Percentiles rank a stretch among this genome's conserved stretches.
phyloP scores from a whole-genome alignment of 2,329 filamentous ascomycete species.

The Ramularia endophylla region DNA sequence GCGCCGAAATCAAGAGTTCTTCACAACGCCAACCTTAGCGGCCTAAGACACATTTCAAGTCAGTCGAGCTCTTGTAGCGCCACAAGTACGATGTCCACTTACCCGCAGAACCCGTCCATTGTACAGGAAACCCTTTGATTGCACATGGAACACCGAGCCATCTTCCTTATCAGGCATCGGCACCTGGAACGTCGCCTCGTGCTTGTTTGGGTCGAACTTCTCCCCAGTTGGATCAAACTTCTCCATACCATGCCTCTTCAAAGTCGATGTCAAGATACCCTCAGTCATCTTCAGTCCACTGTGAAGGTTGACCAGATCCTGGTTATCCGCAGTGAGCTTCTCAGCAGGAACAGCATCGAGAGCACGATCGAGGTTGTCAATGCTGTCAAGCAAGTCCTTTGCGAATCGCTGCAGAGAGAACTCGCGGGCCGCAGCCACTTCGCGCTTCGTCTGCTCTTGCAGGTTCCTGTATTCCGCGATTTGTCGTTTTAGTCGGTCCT shows the following conservation, averaged over 20 bases:
- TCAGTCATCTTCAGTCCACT: slow-evolving; percentile 96
- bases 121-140: slow-evolving; percentile 92
- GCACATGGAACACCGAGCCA: slow-evolving; percentile 81
- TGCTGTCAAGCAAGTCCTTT: slow-evolving; percentile 86
- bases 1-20: slow-evolving; percentile 53
- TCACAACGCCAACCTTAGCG: slow-evolving; percentile 93
- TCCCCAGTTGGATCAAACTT: slow-evolving; percentile 74
- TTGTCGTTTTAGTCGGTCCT: slow-evolving; percentile 94
- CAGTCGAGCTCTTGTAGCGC: slow-evolving; percentile 1
- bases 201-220: slow-evolving; percentile 93
- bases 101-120: slow-evolving; percentile 81
- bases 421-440: slow-evolving; percentile 78
- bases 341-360: slow-evolving; percentile 70
- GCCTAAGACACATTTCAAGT: slow-evolving; percentile 42
- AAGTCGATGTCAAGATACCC: slow-evolving; percentile 73
- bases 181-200: slow-evolving; percentile 94
- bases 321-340: slow-evolving; percentile 58
- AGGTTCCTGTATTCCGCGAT: slow-evolving; percentile 98
- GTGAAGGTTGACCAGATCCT: slow-evolving; percentile 75
- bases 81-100: slow-evolving; percentile 11
- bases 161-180: slow-evolving; percentile 83
- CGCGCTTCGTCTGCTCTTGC: slow-evolving; percentile 87
- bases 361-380: slow-evolving; percentile 96
- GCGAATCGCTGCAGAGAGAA: slow-evolving; percentile 95
- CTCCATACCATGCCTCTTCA: slow-evolving; percentile 92